phyloP scores from a whole-genome alignment of 2,329 filamentous ascomycete genomes.

The Beauveria australis region DNA sequence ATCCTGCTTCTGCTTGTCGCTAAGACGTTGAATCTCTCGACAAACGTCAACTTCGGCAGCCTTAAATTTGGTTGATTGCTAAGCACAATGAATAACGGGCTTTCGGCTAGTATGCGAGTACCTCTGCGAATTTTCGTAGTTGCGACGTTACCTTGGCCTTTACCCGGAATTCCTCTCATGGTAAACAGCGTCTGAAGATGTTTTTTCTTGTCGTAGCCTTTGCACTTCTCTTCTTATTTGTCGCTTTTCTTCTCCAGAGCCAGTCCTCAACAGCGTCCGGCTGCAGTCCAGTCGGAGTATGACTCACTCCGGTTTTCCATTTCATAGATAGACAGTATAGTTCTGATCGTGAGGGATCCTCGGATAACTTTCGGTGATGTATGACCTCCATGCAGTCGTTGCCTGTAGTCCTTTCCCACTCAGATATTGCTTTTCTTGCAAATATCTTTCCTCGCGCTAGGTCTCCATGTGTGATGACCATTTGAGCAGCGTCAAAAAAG shows the following conservation, averaged over 20 bases:
- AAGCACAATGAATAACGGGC: not conserved
- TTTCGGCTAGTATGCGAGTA: not conserved
- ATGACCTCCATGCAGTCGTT: not conserved
- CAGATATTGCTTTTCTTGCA: not conserved
- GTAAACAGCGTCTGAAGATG: not conserved
- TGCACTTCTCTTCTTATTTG: not conserved
- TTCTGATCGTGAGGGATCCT: not conserved
- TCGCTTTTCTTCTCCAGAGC: not conserved
- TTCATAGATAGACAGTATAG: not conserved
- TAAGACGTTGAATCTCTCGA: not conserved
- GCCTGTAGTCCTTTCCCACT: not conserved
- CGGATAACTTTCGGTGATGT: not conserved
- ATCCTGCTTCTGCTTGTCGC: not conserved
- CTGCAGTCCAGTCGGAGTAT: not conserved
- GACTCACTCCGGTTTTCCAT: not conserved
- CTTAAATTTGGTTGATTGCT: no score
- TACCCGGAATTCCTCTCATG: not conserved
- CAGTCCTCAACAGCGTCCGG: not conserved
- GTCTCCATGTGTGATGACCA: not conserved
- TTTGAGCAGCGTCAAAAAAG: no score
- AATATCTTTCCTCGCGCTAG: not conserved
- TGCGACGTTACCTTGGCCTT: not conserved
- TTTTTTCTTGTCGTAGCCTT: not conserved
- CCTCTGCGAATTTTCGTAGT: not conserved
- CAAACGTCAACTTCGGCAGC: not conserved